Conservation (phyloP, 139 green algal species). For the Asterochloris sp. region DNA sequence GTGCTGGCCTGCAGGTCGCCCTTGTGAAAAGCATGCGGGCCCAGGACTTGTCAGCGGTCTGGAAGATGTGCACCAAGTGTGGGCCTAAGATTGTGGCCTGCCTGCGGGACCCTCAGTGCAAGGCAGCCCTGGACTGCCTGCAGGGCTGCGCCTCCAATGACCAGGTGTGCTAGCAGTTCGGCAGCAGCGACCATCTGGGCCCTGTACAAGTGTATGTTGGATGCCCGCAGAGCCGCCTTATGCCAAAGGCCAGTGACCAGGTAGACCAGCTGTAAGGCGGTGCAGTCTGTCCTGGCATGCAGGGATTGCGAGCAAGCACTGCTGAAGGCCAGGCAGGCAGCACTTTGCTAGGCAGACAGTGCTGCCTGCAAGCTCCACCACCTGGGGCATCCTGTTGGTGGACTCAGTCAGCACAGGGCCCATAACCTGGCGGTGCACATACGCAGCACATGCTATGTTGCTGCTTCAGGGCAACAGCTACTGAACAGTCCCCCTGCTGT, state of each 20-base stretch:
- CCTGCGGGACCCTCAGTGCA: conserved; percentile 73
- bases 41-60: conserved; percentile 40
- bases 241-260: neutral
- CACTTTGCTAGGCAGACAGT: neutral
- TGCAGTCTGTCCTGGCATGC: neutral
- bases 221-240: neutral
- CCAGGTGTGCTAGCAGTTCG: conserved; percentile 51
- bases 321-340: too few relatives aligned
- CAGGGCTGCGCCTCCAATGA: conserved; percentile 79
- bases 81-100: conserved; percentile 64
- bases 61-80: conserved; percentile 83
- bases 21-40: conserved; percentile 20
- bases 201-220: neutral
- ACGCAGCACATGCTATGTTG: neutral
- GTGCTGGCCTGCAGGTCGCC: neutral
- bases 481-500: neutral
- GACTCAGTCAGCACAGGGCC: neutral
- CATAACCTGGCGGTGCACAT: neutral
- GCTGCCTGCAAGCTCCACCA: neutral
- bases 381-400: neutral
- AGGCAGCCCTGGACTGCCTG: conserved; percentile 79
- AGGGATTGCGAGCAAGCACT: too few relatives aligned
- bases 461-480: neutral
- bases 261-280: conserved; percentile 1
- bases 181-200: neutral